Evolutionary conservation across 2,329 filamentous ascomycete genomes (phyloP).

Genomic region (Alternaria alternata): DNA sequence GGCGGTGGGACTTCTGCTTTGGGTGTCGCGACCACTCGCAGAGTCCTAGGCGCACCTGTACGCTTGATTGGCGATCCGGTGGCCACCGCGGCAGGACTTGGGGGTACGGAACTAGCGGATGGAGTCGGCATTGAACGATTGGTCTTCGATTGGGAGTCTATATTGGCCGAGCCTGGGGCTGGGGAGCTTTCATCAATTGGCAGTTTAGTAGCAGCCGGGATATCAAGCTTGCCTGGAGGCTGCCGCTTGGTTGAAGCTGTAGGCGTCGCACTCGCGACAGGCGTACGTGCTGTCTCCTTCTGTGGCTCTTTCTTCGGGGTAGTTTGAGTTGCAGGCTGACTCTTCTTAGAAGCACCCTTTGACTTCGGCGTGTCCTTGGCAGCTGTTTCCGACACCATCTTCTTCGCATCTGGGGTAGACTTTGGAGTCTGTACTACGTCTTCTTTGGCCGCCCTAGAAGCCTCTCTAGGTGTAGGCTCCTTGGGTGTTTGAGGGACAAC

Average conservation of each 20-base stretch:
- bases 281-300: conserved; percentile 13
- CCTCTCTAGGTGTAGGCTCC: conserved; percentile 18
- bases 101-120: conserved; percentile 58
- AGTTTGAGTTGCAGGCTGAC: conserved; percentile 15
- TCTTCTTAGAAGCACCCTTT: conserved; percentile 32
- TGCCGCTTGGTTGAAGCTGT: conserved; percentile 45
- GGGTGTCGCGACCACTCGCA: conserved; percentile 73
- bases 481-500: conserved; percentile 20
- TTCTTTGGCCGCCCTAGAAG: conserved; percentile 22
- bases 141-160: conserved; percentile 36
- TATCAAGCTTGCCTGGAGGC: conserved; percentile 59
- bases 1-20: conserved; percentile 65
- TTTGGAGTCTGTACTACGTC: conserved; percentile 11
- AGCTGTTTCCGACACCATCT: conserved; percentile 17
- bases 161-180: conserved; percentile 25
- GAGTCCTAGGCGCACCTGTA: conserved; percentile 64
- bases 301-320: conserved; percentile 20
- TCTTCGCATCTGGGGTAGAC: conserved; percentile 29
- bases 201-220: conserved; percentile 49
- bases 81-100: conserved; percentile 63
- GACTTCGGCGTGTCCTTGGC: conserved; percentile 30
- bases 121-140: conserved; percentile 44
- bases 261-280: conserved; percentile 18
- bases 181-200: conserved; percentile 29
- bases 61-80: conserved; percentile 55